These are phyloP conservation scores for Tetrapyrgos nigripes DNA, from an alignment of 1,284 basidiomycete species.

Conservation along the genomic window DNA sequence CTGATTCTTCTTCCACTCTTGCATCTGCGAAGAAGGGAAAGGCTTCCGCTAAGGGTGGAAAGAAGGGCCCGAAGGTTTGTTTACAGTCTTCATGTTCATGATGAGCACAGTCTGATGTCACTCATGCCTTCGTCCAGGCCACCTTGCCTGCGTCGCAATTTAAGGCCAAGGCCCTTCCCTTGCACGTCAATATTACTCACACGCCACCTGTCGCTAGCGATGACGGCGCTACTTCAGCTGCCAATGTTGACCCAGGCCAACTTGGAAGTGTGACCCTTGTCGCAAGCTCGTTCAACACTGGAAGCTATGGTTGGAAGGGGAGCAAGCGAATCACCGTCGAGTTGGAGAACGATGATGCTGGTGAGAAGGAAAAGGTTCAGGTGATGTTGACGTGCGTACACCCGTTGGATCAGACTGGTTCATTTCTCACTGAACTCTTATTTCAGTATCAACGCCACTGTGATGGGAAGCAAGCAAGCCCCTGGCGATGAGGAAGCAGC, in stretches of 20 bases:
- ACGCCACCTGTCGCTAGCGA: conserved; percentile 55
- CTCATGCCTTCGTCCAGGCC: conserved; percentile 36
- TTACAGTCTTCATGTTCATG: not conserved
- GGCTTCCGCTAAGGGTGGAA: no score
- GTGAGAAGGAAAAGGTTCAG: conserved; percentile 68
- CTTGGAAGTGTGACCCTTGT: conserved; percentile 63
- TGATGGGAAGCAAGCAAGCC: conserved; percentile 73
- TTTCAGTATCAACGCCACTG: conserved; percentile 76
- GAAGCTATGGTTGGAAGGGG: conserved; percentile 85
- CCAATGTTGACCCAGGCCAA: conserved; percentile 62
- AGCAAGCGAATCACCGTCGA: conserved; percentile 71
- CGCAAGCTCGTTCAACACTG: conserved; percentile 68
- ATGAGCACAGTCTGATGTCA: not conserved
- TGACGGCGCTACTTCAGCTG: conserved; percentile 39
- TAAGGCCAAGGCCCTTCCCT: conserved; percentile 66
- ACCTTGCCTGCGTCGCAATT: conserved; percentile 59
- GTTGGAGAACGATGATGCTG: conserved; percentile 56
- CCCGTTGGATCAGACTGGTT: not conserved
- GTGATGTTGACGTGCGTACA: conserved; percentile 75
- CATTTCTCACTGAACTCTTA: not conserved
- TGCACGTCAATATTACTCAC: conserved; percentile 73
- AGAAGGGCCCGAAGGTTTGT: conserved; percentile 45
- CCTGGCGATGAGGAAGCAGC: conserved; percentile 45
- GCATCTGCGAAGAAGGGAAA: conserved; percentile 45
- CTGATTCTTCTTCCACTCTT: conserved; percentile 35